Conservation (phyloP, 73 alveolate genomes). For the Tetrahymena borealis region DNA sequence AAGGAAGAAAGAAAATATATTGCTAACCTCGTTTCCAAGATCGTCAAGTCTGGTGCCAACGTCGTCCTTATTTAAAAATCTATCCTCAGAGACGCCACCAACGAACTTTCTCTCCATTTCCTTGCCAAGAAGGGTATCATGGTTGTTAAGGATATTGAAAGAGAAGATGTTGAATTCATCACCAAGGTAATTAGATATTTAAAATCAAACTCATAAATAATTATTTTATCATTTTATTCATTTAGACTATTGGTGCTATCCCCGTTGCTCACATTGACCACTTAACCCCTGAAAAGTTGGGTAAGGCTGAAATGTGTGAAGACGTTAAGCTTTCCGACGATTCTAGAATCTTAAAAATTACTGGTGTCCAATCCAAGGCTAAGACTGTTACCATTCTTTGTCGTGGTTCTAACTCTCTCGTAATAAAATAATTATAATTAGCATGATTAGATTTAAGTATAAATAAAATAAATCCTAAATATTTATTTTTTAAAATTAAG, state of each 20-base stretch:
- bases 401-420: constrained; percentile 95
- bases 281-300: constrained; percentile 95
- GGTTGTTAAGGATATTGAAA: constrained; percentile 97
- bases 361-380: constrained; percentile 82
- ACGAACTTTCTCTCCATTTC: constrained; percentile 95
- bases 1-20: constrained; percentile 97
- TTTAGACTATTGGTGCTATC: constrained; percentile 59
- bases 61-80: constrained; percentile 96
- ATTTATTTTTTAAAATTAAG: background rate
- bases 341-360: constrained; percentile 79
- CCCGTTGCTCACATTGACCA: constrained; percentile 98
- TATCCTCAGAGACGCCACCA: constrained; percentile 96
- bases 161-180: constrained; percentile 98
- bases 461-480: too few species aligned
- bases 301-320: constrained; percentile 79
- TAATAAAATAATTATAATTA: background rate
- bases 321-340: constrained; percentile 91
- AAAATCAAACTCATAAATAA: background rate
- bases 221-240: background rate
- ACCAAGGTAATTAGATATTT: constrained; percentile 60
- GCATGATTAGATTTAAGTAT: background rate
- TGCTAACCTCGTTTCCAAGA: constrained; percentile 87
- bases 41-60: constrained; percentile 96
- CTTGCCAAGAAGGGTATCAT: constrained; percentile 96
- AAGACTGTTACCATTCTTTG: constrained; percentile 93